Conservation (phyloP, 1,284 basidiomycete genomes). For the Malassezia pachydermatis region DNA sequence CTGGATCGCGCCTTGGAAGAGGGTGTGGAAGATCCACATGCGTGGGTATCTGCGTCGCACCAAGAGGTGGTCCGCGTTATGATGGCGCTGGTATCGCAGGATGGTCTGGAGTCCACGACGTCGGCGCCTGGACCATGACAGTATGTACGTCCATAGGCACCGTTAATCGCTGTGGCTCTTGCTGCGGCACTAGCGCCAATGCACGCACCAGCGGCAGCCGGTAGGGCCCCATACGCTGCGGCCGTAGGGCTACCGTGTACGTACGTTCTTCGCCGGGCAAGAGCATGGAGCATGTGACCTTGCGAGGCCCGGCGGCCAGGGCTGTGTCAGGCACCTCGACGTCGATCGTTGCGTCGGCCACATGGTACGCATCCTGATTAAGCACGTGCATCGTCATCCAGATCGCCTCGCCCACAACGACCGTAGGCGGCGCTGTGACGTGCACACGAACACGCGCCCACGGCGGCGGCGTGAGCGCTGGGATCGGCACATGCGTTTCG, state of each 20-base stretch:
- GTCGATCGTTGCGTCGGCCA: constrained; percentile 1
- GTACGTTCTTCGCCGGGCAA: constrained; percentile 12
- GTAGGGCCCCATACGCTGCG: constrained; percentile 1
- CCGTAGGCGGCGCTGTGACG: not conserved
- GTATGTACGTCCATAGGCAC: not conserved
- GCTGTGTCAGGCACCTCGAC: not conserved
- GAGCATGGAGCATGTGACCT: constrained; percentile 6
- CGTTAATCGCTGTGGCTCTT: too few relatives aligned
- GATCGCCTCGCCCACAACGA: not conserved
- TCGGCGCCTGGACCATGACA: too few relatives aligned
- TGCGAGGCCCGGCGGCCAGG: too few relatives aligned
- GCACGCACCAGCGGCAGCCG: constrained; percentile 6
- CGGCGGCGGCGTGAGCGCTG: not conserved
- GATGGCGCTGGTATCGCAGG: constrained; percentile 59
- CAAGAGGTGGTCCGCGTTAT: constrained; percentile 62
- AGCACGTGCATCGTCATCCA: not conserved
- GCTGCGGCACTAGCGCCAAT: not conserved
- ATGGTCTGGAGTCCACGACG: constrained; percentile 22
- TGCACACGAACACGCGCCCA: not conserved
- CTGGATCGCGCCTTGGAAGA: constrained; percentile 20
- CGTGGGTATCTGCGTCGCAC: constrained; percentile 52
- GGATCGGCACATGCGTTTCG: constrained; percentile 4
- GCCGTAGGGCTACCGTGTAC: not conserved
- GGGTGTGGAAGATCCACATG: constrained; percentile 19
- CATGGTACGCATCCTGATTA: not conserved